Percentiles rank a stretch among this genome's conserved stretches.
These are phyloP conservation scores for Diaporthe eres DNA, from an alignment of 2,329 filamentous ascomycete genomes.

Conservation along the genomic window DNA sequence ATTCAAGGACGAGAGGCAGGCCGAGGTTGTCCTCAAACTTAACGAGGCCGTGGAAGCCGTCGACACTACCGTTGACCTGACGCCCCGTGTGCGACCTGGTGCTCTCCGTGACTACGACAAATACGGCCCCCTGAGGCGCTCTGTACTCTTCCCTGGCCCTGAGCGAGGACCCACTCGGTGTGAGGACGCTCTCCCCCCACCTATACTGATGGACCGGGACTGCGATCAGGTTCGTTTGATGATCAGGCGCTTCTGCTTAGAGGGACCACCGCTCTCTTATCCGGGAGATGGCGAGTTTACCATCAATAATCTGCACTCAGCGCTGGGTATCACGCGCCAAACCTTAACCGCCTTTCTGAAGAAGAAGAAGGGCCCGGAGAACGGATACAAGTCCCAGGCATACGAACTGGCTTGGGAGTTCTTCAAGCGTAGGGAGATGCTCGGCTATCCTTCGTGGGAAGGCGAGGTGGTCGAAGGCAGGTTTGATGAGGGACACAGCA, in stretches of 20 bases:
- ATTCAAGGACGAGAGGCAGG: not conserved
- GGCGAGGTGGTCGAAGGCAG: not conserved
- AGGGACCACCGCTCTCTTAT: no score
- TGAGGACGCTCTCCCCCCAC: no score
- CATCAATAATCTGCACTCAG: no score
- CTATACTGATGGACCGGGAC: slow-evolving; percentile 5
- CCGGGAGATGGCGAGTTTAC: no score
- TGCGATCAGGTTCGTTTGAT: slow-evolving; percentile 30
- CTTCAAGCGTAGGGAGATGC: slow-evolving; percentile 14
- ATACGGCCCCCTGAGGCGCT: not conserved
- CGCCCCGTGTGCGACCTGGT: not conserved
- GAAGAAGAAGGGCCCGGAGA: slow-evolving; percentile 5
- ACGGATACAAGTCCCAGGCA: not conserved
- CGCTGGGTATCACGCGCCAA: not conserved
- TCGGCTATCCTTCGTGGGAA: not conserved
- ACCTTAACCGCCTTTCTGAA: slow-evolving; percentile 3
- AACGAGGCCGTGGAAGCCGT: not conserved
- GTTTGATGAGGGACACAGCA: not conserved
- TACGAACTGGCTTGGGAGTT: slow-evolving; percentile 35
- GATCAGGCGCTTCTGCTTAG: slow-evolving; percentile 15
- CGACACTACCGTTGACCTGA: slow-evolving; percentile 9
- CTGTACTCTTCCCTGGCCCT: not conserved
- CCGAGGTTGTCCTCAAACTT: not conserved
- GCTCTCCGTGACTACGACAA: not conserved
- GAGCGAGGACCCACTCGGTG: no score